Evolutionary conservation across 2,329 filamentous ascomycete genomes (phyloP), one percentile per base, ranked within the genome.

Genomic region (Colletotrichum euphorbiae): DNA sequence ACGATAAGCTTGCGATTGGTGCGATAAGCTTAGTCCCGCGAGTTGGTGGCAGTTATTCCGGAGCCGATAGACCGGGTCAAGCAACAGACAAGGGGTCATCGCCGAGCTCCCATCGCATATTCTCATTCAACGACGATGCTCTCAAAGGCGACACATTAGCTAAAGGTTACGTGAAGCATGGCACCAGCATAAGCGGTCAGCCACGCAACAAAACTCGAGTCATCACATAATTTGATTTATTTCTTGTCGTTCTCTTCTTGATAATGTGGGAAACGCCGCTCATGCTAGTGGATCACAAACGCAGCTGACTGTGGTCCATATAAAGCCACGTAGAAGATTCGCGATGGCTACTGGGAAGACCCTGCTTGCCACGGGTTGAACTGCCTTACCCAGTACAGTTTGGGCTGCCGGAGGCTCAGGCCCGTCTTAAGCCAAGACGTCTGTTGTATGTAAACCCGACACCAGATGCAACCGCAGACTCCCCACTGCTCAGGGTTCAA

Each of bases 91-190:
- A 67, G 63, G 62, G 62, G 67, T 45, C 55, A 48, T 9, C 61
- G 33, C 46, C 54, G 46, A 65, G 54, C 65, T 68, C 50, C 43
- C 21, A 55, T 55, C 33, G n/a, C 43, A 57, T 21, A 64, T 42
- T 55, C 33, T 42, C 15, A 55, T 55, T 54, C 28, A 48, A 60
- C 38, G 5, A 59, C 3, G 46, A 51, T 11, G 19, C 28, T n/a
- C 12, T 54, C 40, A 21, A 17, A 21, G 24, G 3, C 63, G n/a
- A 33, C 6, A 6, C 15, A 60, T 69, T 69, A 66, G 42, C 46
- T 60, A 69, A 66, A 55, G 15, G 48, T 69, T 69, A 69, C 66
- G 55, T 66, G 66, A 59, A 28, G n/a, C 3, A 59, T 59, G 52
- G 36, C 60, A 48, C 46, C 65, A 52, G 54, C 4, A 9, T 31